These are phyloP conservation scores for Viola pubescens DNA, from an alignment of 441 rosid genomes.

Conservation along the genomic window DNA sequence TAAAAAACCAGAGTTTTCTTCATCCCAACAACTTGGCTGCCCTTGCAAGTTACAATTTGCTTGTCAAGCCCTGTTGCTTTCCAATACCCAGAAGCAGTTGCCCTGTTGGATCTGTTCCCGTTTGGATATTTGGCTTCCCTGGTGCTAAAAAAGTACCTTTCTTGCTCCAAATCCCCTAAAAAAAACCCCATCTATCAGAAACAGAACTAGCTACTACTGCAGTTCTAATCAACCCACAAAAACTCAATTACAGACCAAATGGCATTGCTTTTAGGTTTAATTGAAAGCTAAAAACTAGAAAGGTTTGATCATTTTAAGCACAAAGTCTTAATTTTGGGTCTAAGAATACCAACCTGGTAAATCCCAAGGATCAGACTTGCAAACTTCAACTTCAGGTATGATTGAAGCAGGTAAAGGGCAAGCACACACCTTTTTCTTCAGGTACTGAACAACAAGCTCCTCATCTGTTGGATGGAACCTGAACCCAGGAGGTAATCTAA, in stretches of 20 bases:
- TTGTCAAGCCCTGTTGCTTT: conserved; percentile 94
- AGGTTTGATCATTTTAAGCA: neutral
- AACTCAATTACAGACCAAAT: neutral
- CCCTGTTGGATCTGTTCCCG: conserved; percentile 88
- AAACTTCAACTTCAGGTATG: conserved; percentile 87
- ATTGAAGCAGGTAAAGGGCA: conserved; percentile 91
- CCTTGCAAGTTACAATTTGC: conserved; percentile 50
- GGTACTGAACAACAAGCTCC: conserved; percentile 44
- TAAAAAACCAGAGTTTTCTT: conserved; percentile 96
- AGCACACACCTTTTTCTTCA: conserved; percentile 55
- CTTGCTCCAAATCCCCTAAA: conserved; percentile 66
- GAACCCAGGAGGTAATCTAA: conserved; percentile 71
- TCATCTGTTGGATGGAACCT: neutral
- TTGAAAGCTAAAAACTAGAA: neutral
- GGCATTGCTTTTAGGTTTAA: conserved; percentile 14
- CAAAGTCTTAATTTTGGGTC: neutral
- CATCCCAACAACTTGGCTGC: conserved; percentile 65
- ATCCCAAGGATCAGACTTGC: conserved; percentile 96
- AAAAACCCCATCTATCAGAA: conserved; percentile 8
- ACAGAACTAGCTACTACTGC: neutral
- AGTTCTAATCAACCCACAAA: neutral
- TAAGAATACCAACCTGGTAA: conserved; percentile 60
- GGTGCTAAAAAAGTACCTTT: conserved; percentile 93
- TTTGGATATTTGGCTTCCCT: conserved; percentile 88
- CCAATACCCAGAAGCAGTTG: conserved; percentile 92